Evolutionary conservation across 2,329 filamentous ascomycete species (phyloP).

Genomic region (Cercospora nicotianae): DNA sequence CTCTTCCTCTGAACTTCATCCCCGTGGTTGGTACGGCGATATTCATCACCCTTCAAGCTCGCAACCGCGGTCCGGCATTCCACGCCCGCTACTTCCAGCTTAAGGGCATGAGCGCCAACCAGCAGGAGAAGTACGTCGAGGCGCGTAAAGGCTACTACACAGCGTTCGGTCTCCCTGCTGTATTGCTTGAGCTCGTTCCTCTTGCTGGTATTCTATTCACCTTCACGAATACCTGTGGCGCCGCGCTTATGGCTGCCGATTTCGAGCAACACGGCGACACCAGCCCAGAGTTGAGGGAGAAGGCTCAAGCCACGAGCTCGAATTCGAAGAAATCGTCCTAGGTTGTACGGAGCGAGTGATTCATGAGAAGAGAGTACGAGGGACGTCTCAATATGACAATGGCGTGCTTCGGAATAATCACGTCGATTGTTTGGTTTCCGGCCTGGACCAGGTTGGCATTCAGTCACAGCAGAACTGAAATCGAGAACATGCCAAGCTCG

Average conservation of each 20-base stretch:
- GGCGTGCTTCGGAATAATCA: too few species aligned
- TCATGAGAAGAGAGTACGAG: too few species aligned
- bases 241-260: constrained; percentile 87
- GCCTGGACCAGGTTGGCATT: too few species aligned
- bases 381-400: too few species aligned
- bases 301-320: constrained; percentile 23
- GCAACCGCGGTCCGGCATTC: constrained; percentile 54
- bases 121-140: constrained; percentile 68
- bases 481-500: background rate
- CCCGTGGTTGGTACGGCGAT: constrained; percentile 80
- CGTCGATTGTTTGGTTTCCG: too few species aligned
- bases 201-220: constrained; percentile 79
- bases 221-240: constrained; percentile 89
- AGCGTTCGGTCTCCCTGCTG: constrained; percentile 74
- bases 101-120: constrained; percentile 71
- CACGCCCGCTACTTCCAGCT: constrained; percentile 72
- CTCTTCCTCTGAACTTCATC: constrained; percentile 89
- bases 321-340: constrained; percentile 1
- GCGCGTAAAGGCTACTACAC: constrained; percentile 75
- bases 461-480: background rate
- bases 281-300: constrained; percentile 37
- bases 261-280: constrained; percentile 38
- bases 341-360: background rate
- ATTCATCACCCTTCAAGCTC: constrained; percentile 72
- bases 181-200: constrained; percentile 80